Percentiles rank a stretch among this genome's conserved stretches.
These are phyloP conservation scores for Hortiboletus campestris DNA, from an alignment of 768 basidiomycete species.

Conservation along the genomic window DNA sequence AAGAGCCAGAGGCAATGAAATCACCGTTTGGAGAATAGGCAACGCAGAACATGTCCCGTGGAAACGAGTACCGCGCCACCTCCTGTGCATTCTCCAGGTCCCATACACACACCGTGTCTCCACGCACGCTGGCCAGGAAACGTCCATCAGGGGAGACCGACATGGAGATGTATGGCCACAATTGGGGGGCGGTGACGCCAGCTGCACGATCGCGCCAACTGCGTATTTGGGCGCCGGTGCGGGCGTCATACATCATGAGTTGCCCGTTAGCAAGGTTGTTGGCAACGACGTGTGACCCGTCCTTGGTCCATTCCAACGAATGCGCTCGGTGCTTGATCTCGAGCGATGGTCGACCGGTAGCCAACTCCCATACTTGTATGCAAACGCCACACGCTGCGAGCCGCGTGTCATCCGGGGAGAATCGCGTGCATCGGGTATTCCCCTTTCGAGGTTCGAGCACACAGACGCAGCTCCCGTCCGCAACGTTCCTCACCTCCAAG, in stretches of 20 bases:
- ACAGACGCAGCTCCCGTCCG: conserved; percentile 11
- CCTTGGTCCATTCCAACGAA: conserved; percentile 26
- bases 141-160: conserved; percentile 21
- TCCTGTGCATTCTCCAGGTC: conserved; percentile 14
- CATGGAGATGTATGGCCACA: conserved; percentile 25
- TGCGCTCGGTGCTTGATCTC: conserved; percentile 28
- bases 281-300: conserved; percentile 17
- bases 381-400: conserved; percentile 24
- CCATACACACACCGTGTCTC: conserved; percentile 17
- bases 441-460: conserved; percentile 25
- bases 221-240: conserved; percentile 18
- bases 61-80: conserved; percentile 20
- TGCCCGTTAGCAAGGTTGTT: conserved; percentile 25
- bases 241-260: conserved; percentile 23
- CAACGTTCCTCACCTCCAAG: conserved; percentile 14
- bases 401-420: conserved; percentile 23
- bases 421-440: conserved; percentile 25
- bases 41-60: conserved; percentile 23
- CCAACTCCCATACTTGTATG: conserved; percentile 25
- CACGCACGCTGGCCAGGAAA: conserved; percentile 20
- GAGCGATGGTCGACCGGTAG: conserved; percentile 16
- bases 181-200: neutral
- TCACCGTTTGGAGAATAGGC: conserved; percentile 24
- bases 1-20: conserved; percentile 15
- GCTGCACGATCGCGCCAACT: conserved; percentile 16